Evolutionary conservation across 2,329 filamentous ascomycete species (phyloP), one percentile per base, ranked within the genome.

Genomic region (Aspergillus sp.): DNA sequence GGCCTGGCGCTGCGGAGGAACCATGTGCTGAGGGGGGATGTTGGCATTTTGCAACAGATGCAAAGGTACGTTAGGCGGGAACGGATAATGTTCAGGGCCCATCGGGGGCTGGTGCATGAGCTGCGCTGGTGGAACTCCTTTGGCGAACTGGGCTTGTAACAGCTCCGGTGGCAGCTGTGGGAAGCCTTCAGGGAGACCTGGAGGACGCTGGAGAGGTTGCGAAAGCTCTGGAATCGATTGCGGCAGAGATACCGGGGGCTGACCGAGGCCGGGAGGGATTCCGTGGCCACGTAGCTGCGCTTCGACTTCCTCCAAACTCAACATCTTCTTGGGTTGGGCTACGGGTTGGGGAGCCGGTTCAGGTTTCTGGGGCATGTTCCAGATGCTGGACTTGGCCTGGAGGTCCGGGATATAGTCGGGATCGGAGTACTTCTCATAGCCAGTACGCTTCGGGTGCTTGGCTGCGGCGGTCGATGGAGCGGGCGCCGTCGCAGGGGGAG

Each of bases 301-400:
- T 75, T 99, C 94, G 17, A 99, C 92, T 75, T 99, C 94, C 69
- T 97, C 94, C 65, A 99, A 73, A 64, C 90, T 97, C 88, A 99
- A 86, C 75, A 96, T 87, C 76, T 92, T 96, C 65, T 85, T 85
- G 40, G 80, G 63, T 44, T 75, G 70, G 3, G 22, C 19, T 11
- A 19, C 20, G 2, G 20, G 30, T 11, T 50, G 42, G 20, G 55
- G 50, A 16, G 26, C 48, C 3, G 63, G 60, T 17, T 69, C 61
- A 11, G 65, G 52, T 56, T 69, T 75, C 65, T 60, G 73, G 62
- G 59, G 76, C 60, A 89, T 84, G 3, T 90, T 90, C 94, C 94
- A 99, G 52, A 97, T 87, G 51, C 88, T 92, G 41, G 91, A 89
- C 73, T 96, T 93, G 49, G 95, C 91, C 71, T 96, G 88, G 52